Base-by-base conservation (phyloP, 257 asterid species). In the Petunia axillaris region DNA sequence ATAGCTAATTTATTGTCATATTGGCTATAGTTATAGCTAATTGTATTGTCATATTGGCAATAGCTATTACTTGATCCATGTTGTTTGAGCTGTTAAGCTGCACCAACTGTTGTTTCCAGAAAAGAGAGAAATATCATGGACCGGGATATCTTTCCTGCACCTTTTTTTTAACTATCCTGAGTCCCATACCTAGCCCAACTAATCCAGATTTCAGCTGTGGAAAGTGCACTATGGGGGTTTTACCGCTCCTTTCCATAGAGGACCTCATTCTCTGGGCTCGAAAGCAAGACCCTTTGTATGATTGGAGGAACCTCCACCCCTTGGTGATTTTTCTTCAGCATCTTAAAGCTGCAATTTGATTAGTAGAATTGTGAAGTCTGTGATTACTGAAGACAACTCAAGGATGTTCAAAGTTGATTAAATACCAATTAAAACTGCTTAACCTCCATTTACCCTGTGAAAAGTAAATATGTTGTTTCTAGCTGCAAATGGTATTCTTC, bases 71-170 rank as follows among this genome's bases (percentile, higher is more conserved):
- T 64, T 64, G 10, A 64, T 39, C 73, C 73, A 39, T 64, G 58
- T 3, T 54, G 8, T 40, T 2, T 40, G 52, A 65, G 52, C 11
- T 65, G 53, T 40, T 39, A 40, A 39, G 74, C 13, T 39, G 25
- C 74, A 65, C 37, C 6, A 65, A 65, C 52, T 65, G 36, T 40
- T 65, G 74, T 65, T 65, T 65, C 74, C 46, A 43, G 40, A 65
- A 40, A 40, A 6, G 74, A 65, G 52, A 40, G 46, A 8, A 13
- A 39, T 50, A 40, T 65, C 40, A 39, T 15, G 50, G 35, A 64
- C 50, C 13, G 50, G 39, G 6, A 11, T 64, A 38, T 39, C 73
- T 25, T 25, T 25, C 25, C 25, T 25, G 25, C 25, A 25, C 25
- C 25, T 25, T 25, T 25, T 25, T 25, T 25, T 25, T 25, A 25